Evolutionary conservation across 768 basidiomycete species (phyloP), one percentile per base, ranked within the genome.

Genomic region (Naganishia randhawae): DNA sequence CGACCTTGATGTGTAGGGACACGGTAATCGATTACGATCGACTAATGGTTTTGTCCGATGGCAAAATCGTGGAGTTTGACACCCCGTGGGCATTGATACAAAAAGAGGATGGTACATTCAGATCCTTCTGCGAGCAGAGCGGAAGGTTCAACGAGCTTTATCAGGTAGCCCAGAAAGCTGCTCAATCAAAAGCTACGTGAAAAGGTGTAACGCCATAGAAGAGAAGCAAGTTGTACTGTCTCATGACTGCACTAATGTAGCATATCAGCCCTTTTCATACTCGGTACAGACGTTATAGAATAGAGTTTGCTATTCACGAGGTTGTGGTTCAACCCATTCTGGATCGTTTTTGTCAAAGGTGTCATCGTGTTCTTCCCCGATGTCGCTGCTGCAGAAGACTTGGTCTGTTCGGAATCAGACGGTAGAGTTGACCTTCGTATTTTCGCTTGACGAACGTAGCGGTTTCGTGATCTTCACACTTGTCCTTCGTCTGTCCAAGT

Each of bases 21-120:
- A 73, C 74, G 3, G 73, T 81, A 53, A 79, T 81, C 50, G 80
- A 81, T 67, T 79, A 76, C 65, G 80, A 81, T 64, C 72, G 80
- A 9, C 57, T 81, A 39, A 65, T 81, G 57, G 76, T 81, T 16
- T 71, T 81, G 39, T 73, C 79, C n/a, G 75, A 77, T 63, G 80
- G 80, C 22, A 73, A 75, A 48, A 74, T 80, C 19, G 74, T 71
- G 6, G 80, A 80, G 70, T 79, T 78, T 68, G 78, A 77, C 53
- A 77, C 75, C 16, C 78, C 76, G 3, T 76, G 77, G 74, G 73
- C 76, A 19, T 71, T 80, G 31, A 70, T 80, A 3, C 50, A 72
- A 22, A 77, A 77, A 65, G 73, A 75, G 4, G 69, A 63, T 13
- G 73, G 71, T 3, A 64, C 77, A 29, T 80, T 80, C 73, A 76